Conservation (phyloP, 495 filamentous ascomycete genomes). For the Penicillium fimorum region DNA sequence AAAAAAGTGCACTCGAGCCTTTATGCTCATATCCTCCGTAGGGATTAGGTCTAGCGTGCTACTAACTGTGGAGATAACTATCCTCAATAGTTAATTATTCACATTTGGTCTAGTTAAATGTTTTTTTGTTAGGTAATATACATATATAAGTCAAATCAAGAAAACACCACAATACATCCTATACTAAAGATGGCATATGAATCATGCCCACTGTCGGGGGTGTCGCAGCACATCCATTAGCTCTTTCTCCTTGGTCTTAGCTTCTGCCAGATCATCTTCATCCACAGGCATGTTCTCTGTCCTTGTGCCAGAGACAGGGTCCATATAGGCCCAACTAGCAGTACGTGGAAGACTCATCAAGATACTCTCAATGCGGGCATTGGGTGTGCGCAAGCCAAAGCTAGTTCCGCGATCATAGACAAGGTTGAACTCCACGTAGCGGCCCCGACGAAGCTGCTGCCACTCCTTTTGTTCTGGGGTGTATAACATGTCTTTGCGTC, state of each 20-base stretch:
- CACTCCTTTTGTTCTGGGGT: slow-evolving; percentile 84
- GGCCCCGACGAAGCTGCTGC: slow-evolving; percentile 90
- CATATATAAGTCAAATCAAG: slow-evolving; percentile 4
- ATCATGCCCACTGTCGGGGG: slow-evolving; percentile 86
- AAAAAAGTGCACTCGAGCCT: too few species aligned
- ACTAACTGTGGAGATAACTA: background rate
- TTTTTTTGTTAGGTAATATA: slow-evolving; percentile 1
- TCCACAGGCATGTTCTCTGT: slow-evolving; percentile 32
- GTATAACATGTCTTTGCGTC: slow-evolving; percentile 87
- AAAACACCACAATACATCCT: background rate
- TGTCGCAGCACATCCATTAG: slow-evolving; percentile 80
- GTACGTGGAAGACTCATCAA: slow-evolving; percentile 95
- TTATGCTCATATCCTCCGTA: background rate
- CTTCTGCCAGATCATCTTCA: slow-evolving; percentile 43
- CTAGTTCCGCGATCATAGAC: slow-evolving; percentile 95
- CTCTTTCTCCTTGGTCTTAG: slow-evolving; percentile 57
- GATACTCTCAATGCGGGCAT: slow-evolving; percentile 90
- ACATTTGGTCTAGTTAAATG: background rate
- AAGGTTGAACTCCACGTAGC: slow-evolving; percentile 98
- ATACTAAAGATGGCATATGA: background rate
- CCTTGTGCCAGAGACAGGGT: slow-evolving; percentile 52
- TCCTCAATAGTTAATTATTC: background rate
- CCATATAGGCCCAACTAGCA: slow-evolving; percentile 95
- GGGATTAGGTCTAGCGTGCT: background rate
- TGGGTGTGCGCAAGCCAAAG: slow-evolving; percentile 91